Percentiles rank a stretch among this genome's conserved stretches.
Conservation (phyloP, 805 yeast species). For the Maudiozyma pseudohumilis region DNA sequence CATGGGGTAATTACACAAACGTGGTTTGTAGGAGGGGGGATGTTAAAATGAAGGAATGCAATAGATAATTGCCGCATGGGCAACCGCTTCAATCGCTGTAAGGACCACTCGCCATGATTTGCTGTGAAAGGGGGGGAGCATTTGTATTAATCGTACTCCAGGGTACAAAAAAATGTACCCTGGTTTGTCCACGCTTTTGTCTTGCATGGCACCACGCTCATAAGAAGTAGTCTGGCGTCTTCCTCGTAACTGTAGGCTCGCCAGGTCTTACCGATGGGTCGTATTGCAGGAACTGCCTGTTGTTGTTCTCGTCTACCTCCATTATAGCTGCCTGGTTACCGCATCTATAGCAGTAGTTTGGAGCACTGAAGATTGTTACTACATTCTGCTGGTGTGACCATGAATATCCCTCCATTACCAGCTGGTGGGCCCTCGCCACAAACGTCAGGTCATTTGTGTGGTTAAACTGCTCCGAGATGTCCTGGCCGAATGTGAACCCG, state of each 20-base stretch:
- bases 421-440: constrained; percentile 91
- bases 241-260: constrained; percentile 93
- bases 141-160: too few relatives aligned
- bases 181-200: too few relatives aligned
- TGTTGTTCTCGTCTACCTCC: constrained; percentile 94
- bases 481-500: constrained; percentile 96
- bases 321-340: constrained; percentile 97
- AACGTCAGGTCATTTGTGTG: constrained; percentile 77
- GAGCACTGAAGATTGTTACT: constrained; percentile 90
- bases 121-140: too few relatives aligned
- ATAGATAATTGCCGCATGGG: too few relatives aligned
- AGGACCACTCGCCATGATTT: too few relatives aligned
- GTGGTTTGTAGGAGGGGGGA: too few relatives aligned
- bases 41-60: too few relatives aligned
- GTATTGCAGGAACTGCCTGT: constrained; percentile 85
- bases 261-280: constrained; percentile 97
- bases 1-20: too few relatives aligned
- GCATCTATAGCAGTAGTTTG: constrained; percentile 94
- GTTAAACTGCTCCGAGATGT: constrained; percentile 86
- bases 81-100: too few relatives aligned
- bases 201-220: too few relatives aligned
- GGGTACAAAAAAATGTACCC: too few relatives aligned
- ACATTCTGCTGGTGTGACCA: constrained; percentile 94
- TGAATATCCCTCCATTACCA: constrained; percentile 94
- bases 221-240: constrained; percentile 94